Conservation (phyloP, 495 filamentous ascomycete genomes). For the Margaritispora aquatica region DNA sequence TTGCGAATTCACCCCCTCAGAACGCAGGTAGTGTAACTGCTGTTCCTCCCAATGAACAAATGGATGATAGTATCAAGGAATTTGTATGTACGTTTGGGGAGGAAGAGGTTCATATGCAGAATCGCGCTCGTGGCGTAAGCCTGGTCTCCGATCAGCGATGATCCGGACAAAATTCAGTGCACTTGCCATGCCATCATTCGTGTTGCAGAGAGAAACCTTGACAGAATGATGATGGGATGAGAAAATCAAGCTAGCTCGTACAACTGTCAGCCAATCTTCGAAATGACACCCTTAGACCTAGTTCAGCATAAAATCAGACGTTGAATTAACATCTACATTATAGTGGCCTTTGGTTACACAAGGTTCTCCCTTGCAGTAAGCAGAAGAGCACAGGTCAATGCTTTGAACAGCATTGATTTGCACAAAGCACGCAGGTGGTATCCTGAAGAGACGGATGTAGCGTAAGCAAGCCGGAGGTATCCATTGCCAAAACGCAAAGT, state of each 20-base stretch:
- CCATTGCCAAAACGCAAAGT: neutral
- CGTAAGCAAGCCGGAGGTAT: neutral
- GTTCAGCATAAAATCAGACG: neutral
- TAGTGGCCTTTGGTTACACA: neutral
- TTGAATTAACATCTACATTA: neutral
- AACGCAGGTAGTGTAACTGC: neutral
- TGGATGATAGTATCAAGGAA: no score
- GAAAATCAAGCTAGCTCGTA: neutral
- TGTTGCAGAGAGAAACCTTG: neutral
- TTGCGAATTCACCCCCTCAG: no score
- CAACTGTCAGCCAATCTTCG: neutral
- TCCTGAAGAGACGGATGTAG: neutral
- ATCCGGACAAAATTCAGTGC: neutral
- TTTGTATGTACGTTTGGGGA: no score
- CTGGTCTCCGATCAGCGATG: neutral
- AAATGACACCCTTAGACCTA: neutral
- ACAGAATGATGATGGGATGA: neutral
- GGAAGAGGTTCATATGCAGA: neutral
- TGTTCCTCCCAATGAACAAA: no score
- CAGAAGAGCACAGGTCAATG: neutral
- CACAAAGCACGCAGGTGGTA: neutral
- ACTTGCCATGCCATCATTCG: neutral
- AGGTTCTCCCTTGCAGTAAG: neutral
- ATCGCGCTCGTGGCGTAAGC: neutral
- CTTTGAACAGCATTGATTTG: neutral